Base-by-base conservation (phyloP, 176 grass and related monocot species). In the Eleusine indica region DNA sequence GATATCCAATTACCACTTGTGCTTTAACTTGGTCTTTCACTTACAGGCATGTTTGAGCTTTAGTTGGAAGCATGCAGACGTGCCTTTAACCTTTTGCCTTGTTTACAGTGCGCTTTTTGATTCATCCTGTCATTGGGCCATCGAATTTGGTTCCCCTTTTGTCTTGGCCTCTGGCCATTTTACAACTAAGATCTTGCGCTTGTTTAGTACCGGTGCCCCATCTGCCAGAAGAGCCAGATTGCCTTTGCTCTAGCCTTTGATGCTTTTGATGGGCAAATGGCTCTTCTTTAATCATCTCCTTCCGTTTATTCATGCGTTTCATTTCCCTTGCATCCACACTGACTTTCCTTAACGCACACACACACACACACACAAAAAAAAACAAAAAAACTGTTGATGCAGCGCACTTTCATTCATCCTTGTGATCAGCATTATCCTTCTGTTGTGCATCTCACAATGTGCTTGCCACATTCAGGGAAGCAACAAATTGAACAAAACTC, bases 221-320 rank as follows among this genome's bases (percentile, higher is more conserved):
- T 76, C 63, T 70, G 53, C 71, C 71, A 18, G 83, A 77, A 25
- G 25, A 25, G 25, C 25, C 25, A 25, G 25, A 2, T 85, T 43
- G 82, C 84, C 69, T 86, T 80, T 86, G 30, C 10, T 5, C n/a
- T 65, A 56, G 68, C 77, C 22, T 77, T 77, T 77, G 78, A 69
- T 77, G 66, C 73, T 89, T 89, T 85, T 48, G 42, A 71, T 77
- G 87, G 64, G 72, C 77, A 75, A 74, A 81, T 86, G 85, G 11
- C 1, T 57, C 62, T 71, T 71, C 47, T 89, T 89, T 86, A 82
- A 66, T 57, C 76, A 38, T 21, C 7, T 37, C 56, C 32, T 15
- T 43, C 56, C 19, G 77, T 47, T 30, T 57, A 66, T 77, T 46
- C 71, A 14, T 6, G 57, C 82, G 64, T 32, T 21, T 18, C 43